Evolutionary conservation across 495 filamentous ascomycete species (phyloP), one percentile per base, ranked within the genome.

Genomic region (Stereocaulon alpinum): DNA sequence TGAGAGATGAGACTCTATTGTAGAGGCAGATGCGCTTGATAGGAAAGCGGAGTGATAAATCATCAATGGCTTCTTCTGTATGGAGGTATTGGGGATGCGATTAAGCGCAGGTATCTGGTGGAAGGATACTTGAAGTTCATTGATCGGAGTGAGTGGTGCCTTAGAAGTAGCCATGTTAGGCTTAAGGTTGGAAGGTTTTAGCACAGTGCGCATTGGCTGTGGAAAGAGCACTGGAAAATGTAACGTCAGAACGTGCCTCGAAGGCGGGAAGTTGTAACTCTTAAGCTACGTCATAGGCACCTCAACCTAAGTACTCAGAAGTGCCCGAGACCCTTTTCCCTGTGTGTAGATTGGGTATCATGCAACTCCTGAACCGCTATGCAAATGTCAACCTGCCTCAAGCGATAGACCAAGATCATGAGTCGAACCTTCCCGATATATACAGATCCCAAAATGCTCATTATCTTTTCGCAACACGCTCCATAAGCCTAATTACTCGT

Each of bases 51-150:
- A 68, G 62, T 82, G 78, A 68, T 82, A 82, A 63, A 86, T 81
- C 41, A 86, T 70, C 37, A 88, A 74, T 1, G 84, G 82, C 60
- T 81, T 80, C 54, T 76, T 69, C 56, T 82, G 81, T 59, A 87
- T 77, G 42, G 80, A 82, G 5, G 82, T 85, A 59, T 88, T 88
- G 27, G 84, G 83, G 51, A 81, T 73, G n/a, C 74, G 71, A 42
- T 69, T 63, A 69, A 82, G 78, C 50, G 75, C 69, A 10, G 82
- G 77, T 48, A 88, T 88, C 29, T 76, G 76, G 59, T 83, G 74
- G n/a, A 68, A 70, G 18, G 78, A 80, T 27, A 86, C 70, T 52
- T 69, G 66, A 61, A 86, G 73, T 4, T 76, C 68, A 20, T 75
- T 69, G 17, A 78, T 70, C 24, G 77, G 72, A 1, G 70, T 79